Evolutionary conservation across 2,329 filamentous ascomycete genomes (phyloP).

Genomic region (Didymella exigua): DNA sequence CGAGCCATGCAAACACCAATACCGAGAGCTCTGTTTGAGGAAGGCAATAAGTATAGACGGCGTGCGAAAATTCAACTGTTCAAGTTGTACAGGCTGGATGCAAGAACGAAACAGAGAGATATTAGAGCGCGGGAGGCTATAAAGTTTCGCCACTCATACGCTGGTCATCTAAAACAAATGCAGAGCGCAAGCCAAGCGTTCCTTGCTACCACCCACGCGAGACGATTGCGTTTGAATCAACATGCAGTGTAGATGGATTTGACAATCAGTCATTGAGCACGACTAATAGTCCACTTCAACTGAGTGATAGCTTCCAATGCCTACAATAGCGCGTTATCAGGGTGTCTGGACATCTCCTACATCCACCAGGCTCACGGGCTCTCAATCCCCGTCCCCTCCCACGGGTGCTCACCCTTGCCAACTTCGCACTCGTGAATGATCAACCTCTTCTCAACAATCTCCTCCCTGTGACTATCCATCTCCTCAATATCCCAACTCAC

Average conservation of each 20-base stretch:
- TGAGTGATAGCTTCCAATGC: background rate
- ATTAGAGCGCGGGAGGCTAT: background rate
- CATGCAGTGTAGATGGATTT: too few relatives aligned
- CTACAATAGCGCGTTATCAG: too few relatives aligned
- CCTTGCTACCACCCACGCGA: too few relatives aligned
- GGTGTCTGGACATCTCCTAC: too few relatives aligned
- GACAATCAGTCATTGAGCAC: too few relatives aligned
- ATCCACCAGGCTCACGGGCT: too few relatives aligned
- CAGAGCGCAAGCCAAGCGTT: too few relatives aligned
- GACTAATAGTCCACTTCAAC: too few relatives aligned
- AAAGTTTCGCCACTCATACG: too few relatives aligned
- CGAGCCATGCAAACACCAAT: conserved; percentile 9
- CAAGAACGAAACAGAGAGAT: background rate
- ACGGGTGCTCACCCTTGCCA: conserved; percentile 19
- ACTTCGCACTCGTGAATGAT: conserved; percentile 25
- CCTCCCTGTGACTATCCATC: conserved; percentile 31
- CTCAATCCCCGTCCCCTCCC: too few relatives aligned
- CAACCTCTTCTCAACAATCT: conserved; percentile 33
- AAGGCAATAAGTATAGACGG: background rate
- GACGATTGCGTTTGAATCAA: too few relatives aligned
- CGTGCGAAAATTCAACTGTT: background rate
- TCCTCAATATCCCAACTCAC: conserved; percentile 41
- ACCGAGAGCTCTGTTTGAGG: background rate
- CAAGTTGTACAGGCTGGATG: background rate
- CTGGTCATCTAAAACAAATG: too few relatives aligned